Evolutionary conservation across 2,329 filamentous ascomycete species (phyloP).

Genomic region (Botryotinia globosa): DNA sequence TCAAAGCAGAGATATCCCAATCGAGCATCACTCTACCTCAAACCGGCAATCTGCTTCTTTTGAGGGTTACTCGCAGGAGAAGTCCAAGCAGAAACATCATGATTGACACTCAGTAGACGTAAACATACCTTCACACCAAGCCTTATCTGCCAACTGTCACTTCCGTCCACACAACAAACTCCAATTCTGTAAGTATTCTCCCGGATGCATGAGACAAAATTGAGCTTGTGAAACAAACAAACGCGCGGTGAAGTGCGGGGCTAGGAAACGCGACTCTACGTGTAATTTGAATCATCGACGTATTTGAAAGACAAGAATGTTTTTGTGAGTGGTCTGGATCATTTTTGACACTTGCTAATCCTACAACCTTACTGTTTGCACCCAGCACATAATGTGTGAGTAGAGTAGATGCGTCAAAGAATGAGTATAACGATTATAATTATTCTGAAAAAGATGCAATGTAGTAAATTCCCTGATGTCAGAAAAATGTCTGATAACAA

Average conservation of each 20-base stretch:
- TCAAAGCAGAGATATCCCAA: no score
- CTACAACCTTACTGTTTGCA: not conserved
- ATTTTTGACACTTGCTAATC: not conserved
- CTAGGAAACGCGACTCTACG: not conserved
- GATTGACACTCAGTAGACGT: not conserved
- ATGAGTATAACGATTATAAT: not conserved
- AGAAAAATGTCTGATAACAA: not conserved
- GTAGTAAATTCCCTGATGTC: not conserved
- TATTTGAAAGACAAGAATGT: not conserved
- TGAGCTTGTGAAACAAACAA: not conserved
- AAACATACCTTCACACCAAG: not conserved
- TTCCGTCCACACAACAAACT: not conserved
- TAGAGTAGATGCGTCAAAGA: not conserved
- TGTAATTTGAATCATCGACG: not conserved
- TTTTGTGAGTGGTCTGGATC: not conserved
- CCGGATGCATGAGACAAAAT: no score
- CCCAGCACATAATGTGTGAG: not conserved
- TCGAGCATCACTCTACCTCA: no score
- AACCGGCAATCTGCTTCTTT: not conserved
- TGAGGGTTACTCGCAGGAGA: not conserved
- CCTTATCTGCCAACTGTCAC: not conserved
- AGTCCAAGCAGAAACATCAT: not conserved
- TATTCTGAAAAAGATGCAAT: not conserved
- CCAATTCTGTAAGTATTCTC: not conserved
- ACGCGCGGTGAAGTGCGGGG: not conserved